Percentiles rank a stretch among this genome's conserved stretches.
phyloP scores from a whole-genome alignment of 2,329 filamentous ascomycete species.

The Fusarium keratoplasticum region DNA sequence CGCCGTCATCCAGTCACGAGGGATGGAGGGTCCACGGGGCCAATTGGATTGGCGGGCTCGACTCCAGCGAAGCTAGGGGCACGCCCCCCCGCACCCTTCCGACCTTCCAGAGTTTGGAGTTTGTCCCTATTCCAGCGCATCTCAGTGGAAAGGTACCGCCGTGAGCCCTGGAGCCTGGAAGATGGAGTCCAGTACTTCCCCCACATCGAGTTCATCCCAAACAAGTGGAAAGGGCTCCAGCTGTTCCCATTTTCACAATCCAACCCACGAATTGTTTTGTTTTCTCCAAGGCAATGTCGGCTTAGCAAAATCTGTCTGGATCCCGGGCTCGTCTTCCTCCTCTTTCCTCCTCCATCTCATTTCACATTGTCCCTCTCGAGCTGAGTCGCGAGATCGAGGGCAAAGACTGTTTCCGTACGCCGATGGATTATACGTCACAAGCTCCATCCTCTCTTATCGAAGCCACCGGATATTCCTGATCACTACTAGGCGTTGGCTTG shows the following conservation, averaged over 20 bases:
- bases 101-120: constrained; percentile 6
- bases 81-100: not conserved
- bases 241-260: constrained; percentile 15
- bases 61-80: constrained; percentile 17
- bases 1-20: constrained; percentile 43
- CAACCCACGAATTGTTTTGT: constrained; percentile 20
- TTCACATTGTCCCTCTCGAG: constrained; percentile 4
- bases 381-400: not conserved
- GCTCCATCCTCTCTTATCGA: constrained; percentile 17
- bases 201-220: constrained; percentile 25
- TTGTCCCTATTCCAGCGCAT: constrained; percentile 16
- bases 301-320: constrained; percentile 26
- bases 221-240: constrained; percentile 8
- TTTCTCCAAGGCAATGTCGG: constrained; percentile 19
- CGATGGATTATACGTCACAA: constrained; percentile 25
- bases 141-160: constrained; percentile 18
- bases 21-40: constrained; percentile 41
- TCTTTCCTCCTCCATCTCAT: not conserved
- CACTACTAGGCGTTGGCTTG: constrained; percentile 21
- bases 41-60: constrained; percentile 41
- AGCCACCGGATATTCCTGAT: constrained; percentile 33
- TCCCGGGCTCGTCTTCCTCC: constrained; percentile 9
- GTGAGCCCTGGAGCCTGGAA: not conserved
- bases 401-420: not conserved
- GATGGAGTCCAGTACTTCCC: constrained; percentile 7